Base-by-base conservation (phyloP, 179 eudicot species). In the Patellifolia procumbens region DNA sequence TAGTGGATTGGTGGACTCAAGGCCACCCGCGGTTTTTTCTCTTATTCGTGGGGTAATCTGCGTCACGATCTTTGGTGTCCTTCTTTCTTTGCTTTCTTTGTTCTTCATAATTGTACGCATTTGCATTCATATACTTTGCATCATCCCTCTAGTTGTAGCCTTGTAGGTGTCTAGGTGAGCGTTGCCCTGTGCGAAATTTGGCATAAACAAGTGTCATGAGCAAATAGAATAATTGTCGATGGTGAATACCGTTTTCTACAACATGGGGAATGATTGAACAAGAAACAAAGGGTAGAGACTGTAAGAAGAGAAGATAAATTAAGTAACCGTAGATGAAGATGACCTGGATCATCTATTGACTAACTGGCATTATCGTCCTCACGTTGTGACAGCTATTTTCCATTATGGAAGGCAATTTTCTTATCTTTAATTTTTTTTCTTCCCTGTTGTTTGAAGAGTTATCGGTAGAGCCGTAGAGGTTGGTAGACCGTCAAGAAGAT, bases 311-410 rank as follows among this genome's bases (percentile, higher is more conserved):
- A 34, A 10, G 35, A 20, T 20, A 22, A 15, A 43, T 17, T 6
- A n/a, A n/a, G n/a, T n/a, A 62, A 5, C 70, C 43, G 28, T 45
- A 19, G 77, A 62, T 43, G 4, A 37, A 39, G 67, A 52, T 68
- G 79, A 76, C 67, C 58, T 76, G 79, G 72, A 75, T 15, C 6
- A 64, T 66, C 16, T 48, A 67, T 53, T 61, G 51, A 35, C 24
- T 51, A 29, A 55, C 37, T n/a, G 7, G 74, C 75, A 62, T 71
- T 49, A 70, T 77, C 42, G 68, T 61, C 10, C 46, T 46, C 80
- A 77, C 80, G 75, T 75, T 63, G 72, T 53, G 76, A 53, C 81
- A 78, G 72, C 76, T 72, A 64, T 51, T 78, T 37, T 71, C 60
- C 59, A 69, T 56, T 4, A 53, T 55, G 56, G 31, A 67, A 24